These are phyloP conservation scores for Nepenthes alata DNA, from an alignment of 179 eudicot species.

Conservation along the genomic window DNA sequence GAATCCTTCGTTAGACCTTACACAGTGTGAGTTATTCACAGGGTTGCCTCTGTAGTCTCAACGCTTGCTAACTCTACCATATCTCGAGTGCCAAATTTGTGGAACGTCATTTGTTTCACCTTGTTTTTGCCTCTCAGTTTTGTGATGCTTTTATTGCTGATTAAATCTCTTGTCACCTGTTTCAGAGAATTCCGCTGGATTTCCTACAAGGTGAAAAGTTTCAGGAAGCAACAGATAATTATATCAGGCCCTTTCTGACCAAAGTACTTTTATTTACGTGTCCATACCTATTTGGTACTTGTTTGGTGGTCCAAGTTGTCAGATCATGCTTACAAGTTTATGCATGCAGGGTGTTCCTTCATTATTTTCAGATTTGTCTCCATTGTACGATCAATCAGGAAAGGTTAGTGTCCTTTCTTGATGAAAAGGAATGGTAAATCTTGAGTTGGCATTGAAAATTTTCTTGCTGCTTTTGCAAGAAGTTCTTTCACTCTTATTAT, in stretches of 20 bases:
- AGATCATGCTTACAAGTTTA: constrained; percentile 9
- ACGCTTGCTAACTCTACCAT: no score
- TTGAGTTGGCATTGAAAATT: neutral
- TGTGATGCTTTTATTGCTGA: no score
- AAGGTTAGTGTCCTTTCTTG: constrained; percentile 47
- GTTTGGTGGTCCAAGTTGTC: constrained; percentile 1
- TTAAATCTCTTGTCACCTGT: constrained; percentile 2
- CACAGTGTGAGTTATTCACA: no score
- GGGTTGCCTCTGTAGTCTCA: no score
- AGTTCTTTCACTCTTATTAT: neutral
- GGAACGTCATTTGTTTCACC: no score
- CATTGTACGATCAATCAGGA: constrained; percentile 86
- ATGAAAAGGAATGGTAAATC: neutral
- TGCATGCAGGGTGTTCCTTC: constrained; percentile 88
- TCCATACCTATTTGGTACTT: constrained; percentile 1
- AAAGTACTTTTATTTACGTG: constrained; percentile 39
- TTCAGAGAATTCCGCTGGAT: constrained; percentile 95
- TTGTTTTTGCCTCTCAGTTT: no score
- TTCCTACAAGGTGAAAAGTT: constrained; percentile 79
- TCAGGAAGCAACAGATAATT: constrained; percentile 64
- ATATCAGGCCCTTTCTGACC: constrained; percentile 73
- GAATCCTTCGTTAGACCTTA: no score
- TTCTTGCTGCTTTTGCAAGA: constrained; percentile 1
- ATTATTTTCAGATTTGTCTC: constrained; percentile 92
- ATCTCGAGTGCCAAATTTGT: no score